Conservation (phyloP, 1,284 basidiomycete species). For the Apiotrichum veenhuisii region DNA sequence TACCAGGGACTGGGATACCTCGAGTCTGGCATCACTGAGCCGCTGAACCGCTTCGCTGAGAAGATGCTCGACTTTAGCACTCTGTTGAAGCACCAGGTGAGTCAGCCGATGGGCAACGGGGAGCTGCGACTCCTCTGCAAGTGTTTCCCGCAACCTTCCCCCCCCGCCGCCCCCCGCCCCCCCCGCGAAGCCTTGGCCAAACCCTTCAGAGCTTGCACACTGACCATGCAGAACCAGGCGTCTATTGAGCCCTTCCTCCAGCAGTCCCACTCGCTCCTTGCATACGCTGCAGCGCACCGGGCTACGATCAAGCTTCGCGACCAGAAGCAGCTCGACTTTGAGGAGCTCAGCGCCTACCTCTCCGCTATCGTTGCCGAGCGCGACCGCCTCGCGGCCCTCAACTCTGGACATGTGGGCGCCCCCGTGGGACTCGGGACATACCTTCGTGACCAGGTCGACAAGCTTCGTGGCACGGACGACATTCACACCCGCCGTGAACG, state of each 20-base stretch:
- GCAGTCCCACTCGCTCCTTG: conserved; percentile 81
- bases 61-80: conserved; percentile 90
- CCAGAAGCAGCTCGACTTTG: conserved; percentile 98
- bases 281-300: conserved; percentile 84
- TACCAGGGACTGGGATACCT: conserved; percentile 96
- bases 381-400: conserved; percentile 81
- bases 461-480: conserved; percentile 85
- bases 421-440: conserved; percentile 77
- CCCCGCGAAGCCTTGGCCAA: too few species aligned
- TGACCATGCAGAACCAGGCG: conserved; percentile 63
- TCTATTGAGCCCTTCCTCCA: conserved; percentile 81
- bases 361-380: conserved; percentile 85
- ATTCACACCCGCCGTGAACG: conserved; percentile 79
- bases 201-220: too few species aligned
- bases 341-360: conserved; percentile 93
- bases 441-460: conserved; percentile 88
- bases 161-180: too few species aligned
- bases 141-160: too few species aligned
- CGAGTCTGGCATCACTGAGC: conserved; percentile 96
- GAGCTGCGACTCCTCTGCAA: too few species aligned
- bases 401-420: conserved; percentile 54
- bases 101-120: too few species aligned
- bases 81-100: conserved; percentile 71
- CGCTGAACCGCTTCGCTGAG: conserved; percentile 91
- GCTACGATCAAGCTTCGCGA: conserved; percentile 90